Percentiles rank a stretch among this genome's conserved stretches.
These are phyloP conservation scores for Neotropicomus parvogracilis DNA, from an alignment of 1,284 basidiomycete genomes.

Conservation along the genomic window DNA sequence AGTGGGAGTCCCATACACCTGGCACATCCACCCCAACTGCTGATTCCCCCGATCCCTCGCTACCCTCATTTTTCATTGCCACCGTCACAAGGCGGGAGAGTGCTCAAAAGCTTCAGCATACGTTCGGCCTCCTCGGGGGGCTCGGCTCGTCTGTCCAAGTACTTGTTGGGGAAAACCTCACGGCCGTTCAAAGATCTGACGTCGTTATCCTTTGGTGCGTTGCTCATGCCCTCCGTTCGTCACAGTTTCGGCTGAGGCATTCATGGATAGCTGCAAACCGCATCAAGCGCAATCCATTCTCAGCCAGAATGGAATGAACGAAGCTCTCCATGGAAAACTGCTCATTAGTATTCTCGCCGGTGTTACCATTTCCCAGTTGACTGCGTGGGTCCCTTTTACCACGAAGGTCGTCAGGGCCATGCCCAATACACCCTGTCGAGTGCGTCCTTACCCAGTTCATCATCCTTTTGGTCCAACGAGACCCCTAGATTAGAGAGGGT, in stretches of 20 bases:
- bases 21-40: conserved; percentile 74
- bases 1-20: conserved; percentile 82
- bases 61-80: conserved; percentile 84
- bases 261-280: conserved; percentile 81
- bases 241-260: conserved; percentile 1
- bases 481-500: conserved; percentile 84
- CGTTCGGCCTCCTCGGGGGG: conserved; percentile 58
- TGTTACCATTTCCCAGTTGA: conserved; percentile 83
- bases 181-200: conserved; percentile 72
- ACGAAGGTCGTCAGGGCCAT: conserved; percentile 93
- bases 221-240: conserved; percentile 3
- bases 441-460: conserved; percentile 34
- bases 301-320: conserved; percentile 73
- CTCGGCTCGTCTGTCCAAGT: conserved; percentile 69
- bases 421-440: conserved; percentile 98
- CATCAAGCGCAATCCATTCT: conserved; percentile 82
- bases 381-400: conserved; percentile 67
- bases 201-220: conserved; percentile 85
- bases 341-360: conserved; percentile 97
- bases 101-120: conserved; percentile 63
- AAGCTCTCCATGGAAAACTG: conserved; percentile 86
- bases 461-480: conserved; percentile 1
- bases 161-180: conserved; percentile 65
- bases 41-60: conserved; percentile 55
- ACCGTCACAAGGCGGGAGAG: conserved; percentile 83